Evolutionary conservation across 2,329 filamentous ascomycete species (phyloP), one percentile per base, ranked within the genome.

Genomic region (Neocucurbitaria cava): DNA sequence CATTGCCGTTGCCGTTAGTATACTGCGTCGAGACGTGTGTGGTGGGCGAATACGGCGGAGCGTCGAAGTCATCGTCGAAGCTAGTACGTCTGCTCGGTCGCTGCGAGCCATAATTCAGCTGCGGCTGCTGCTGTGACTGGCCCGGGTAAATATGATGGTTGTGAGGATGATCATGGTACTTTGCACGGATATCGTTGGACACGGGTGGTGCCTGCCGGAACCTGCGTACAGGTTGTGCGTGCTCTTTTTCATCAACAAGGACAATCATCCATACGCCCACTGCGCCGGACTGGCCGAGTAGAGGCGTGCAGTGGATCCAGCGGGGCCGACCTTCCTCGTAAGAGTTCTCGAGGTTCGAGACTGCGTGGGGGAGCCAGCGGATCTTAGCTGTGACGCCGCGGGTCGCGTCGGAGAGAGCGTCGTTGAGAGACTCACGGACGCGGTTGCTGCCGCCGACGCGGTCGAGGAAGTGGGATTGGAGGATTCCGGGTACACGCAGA

Each of bases 211-310:
- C 71, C 21, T 62, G 62, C 15, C 71, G 62, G 53, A 74, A 74
- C 8, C 68, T 49, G 21, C 71, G 64, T 20, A 49, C 54, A 11
- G 65, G 59, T 6, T 52, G 49, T 1, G 46, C 13, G 13, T 60
- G 47, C 18, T 72, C 72, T n/a, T 74, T 71, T 48, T 74, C 87
- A 58, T 91, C 88, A 3, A 91, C 85, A 13, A 92, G 80, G 0
- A 92, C 82, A 5, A 92, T 81, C 87, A 92, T 90, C 89, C 89
- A 92, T 0, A 91, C 89, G 15, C 90, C 90, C 0, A 92, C 85
- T 3, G 83, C 79, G 1, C 87, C 87, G 58, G 87, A 87, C 38
- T 82, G 81, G 2, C 88, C 89, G 3, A 90, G 75, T 3, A 92
- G 76, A 2, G 90, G 89, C 20, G 89, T 92, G 68, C 88, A 90